Percentiles rank a stretch among this genome's conserved stretches.
These are phyloP conservation scores for Nakazawaea wickerhamii DNA, from an alignment of 805 yeast species.

Conservation along the genomic window DNA sequence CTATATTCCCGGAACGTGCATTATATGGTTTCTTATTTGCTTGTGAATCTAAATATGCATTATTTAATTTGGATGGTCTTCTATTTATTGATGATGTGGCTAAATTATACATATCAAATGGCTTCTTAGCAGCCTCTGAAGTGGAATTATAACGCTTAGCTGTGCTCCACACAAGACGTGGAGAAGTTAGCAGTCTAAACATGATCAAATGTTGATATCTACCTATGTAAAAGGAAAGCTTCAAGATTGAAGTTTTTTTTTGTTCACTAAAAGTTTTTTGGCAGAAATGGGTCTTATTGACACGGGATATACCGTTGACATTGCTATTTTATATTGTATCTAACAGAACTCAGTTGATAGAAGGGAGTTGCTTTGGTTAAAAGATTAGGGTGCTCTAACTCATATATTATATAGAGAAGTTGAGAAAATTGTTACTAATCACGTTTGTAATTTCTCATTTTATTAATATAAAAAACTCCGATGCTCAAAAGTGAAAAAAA, in stretches of 20 bases:
- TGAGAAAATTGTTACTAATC: no score
- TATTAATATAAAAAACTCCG: no score
- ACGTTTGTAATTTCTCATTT: no score
- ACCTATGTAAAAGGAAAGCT: background rate
- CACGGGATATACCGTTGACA: no score
- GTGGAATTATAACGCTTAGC: constrained; percentile 13
- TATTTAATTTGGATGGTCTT: constrained; percentile 4
- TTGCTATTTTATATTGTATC: no score
- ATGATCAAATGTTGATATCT: background rate
- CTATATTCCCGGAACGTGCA: constrained; percentile 3
- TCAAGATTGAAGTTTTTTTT: background rate
- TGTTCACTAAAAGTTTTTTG: background rate
- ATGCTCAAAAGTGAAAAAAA: no score
- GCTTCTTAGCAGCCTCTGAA: no score
- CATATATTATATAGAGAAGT: no score
- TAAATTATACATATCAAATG: constrained; percentile 6
- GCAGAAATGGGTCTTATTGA: background rate
- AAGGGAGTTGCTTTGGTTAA: no score
- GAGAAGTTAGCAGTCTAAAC: background rate
- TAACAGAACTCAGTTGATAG: no score
- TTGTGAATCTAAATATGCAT: constrained; percentile 8
- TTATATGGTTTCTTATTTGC: constrained; percentile 1
- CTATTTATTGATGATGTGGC: constrained; percentile 3
- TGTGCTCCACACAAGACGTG: constrained; percentile 5
- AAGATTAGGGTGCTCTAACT: no score